Evolutionary conservation across 345 rosid species (phyloP).

Genomic region (Eucalyptus grandis): DNA sequence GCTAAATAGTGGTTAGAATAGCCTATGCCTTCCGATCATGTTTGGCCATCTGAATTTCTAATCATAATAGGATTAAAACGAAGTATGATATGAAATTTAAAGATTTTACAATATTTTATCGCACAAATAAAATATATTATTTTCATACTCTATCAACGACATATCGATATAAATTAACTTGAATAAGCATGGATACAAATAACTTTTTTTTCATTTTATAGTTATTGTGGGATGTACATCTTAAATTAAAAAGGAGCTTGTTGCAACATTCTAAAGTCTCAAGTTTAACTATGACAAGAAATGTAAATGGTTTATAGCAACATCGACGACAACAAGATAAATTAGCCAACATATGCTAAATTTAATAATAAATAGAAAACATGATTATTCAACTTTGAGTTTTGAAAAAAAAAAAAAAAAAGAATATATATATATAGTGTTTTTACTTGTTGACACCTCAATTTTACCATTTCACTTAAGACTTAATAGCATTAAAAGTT

Average conservation of each 20-base stretch:
- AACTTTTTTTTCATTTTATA: too few relatives aligned
- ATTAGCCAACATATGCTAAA: not conserved
- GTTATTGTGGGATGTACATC: not conserved
- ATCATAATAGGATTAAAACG: too few relatives aligned
- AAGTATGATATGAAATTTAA: too few relatives aligned
- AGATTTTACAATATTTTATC: accelerated
- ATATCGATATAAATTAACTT: too few relatives aligned
- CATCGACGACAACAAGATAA: not conserved
- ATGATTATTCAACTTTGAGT: not conserved
- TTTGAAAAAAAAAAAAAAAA: too few relatives aligned
- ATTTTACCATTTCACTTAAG: too few relatives aligned
- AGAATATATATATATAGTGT: too few relatives aligned
- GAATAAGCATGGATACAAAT: not conserved
- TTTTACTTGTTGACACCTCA: too few relatives aligned
- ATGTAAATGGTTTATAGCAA: accelerated
- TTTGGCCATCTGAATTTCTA: too few relatives aligned
- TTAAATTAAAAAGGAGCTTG: not conserved
- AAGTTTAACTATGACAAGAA: not conserved
- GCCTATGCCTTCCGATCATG: not conserved
- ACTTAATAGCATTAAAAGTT: too few relatives aligned
- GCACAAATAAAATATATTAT: accelerated
- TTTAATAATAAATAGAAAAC: not conserved
- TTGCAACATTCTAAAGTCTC: not conserved
- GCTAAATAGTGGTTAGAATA: not conserved
- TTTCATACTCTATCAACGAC: too few relatives aligned